Base-by-base conservation (phyloP, 768 basidiomycete species). In the Rhodotorula kratochvilovae region DNA sequence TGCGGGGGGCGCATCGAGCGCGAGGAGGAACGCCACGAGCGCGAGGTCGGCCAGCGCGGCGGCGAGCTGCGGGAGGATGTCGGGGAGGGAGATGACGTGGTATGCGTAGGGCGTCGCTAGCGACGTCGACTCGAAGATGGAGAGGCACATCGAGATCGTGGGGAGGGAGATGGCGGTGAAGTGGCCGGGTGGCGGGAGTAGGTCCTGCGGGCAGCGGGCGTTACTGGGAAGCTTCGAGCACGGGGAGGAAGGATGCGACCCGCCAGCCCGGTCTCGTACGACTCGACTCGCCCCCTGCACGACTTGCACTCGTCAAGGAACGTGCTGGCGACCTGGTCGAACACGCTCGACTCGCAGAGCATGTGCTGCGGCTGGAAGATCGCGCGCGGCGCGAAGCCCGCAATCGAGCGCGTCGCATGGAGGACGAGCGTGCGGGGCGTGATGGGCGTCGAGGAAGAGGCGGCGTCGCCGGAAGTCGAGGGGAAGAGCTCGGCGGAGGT, bases 301-400 rank as follows among this genome's bases (percentile, higher is more conserved):
- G 27, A 23, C 3, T 1, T 3, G 5, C 39, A 46, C 57, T 74
- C 73, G 21, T 45, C n/a, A 2, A 66, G 6, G 19, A 74, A 45
- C 1, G 25, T 29, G 3, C 29, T 5, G 2, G 59, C 60, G n/a
- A 71, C 70, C 2, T 27, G n/a, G 25, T 33, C 66, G 57, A 74
- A 61, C 1, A 63, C 60, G n/a, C 70, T 70, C 7, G 36, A 64
- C 2, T 36, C 36, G 63, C 73, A 74, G 42, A 74, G 46, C 3
- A 71, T 60, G n/a, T 68, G 56, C 46, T 74, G 73, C 11, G 73
- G 73, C 50, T 67, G 69, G 55, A 74, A 74, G 63, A 68, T 66
- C 3, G 73, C 13, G 23, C 73, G 69, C 1, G 73, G 63, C 10
- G 50, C 7, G 39, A 66, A 71, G 19, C 55, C 63, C 2, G 73